phyloP scores from a whole-genome alignment of 2,329 filamentous ascomycete genomes.

The Macrophomina tecta region DNA sequence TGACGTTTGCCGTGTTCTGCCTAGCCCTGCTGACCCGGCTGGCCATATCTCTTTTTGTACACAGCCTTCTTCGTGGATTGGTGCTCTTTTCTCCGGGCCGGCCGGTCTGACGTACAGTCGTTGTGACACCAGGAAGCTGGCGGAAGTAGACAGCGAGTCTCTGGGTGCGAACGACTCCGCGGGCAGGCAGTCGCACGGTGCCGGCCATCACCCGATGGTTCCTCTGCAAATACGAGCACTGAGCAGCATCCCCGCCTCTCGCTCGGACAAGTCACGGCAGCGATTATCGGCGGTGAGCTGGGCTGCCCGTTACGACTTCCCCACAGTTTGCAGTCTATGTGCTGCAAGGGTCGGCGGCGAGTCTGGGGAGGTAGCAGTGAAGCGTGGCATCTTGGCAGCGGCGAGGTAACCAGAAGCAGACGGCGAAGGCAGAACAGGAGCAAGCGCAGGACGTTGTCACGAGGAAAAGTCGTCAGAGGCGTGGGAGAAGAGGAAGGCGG shows the following conservation, averaged over 20 bases:
- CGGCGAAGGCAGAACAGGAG: not conserved
- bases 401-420: conserved; percentile 4
- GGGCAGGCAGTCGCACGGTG: not conserved
- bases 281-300: conserved; percentile 24
- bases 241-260: conserved; percentile 16
- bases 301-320: conserved; percentile 15
- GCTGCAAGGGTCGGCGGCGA: conserved; percentile 6
- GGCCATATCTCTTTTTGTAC: conserved; percentile 1
- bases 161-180: not conserved
- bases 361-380: conserved; percentile 5
- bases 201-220: conserved; percentile 17
- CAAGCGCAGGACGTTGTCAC: not conserved
- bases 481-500: not conserved
- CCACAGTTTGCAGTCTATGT: conserved; percentile 16
- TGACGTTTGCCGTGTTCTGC: not conserved
- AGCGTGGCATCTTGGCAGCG: conserved; percentile 7
- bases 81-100: conserved; percentile 8
- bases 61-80: not conserved
- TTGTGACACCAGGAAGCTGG: not conserved
- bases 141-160: conserved; percentile 6
- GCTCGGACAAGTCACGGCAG: conserved; percentile 1
- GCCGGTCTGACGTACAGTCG: conserved; percentile 4
- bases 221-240: conserved; percentile 15
- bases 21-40: not conserved
- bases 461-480: conserved; percentile 9